Evolutionary conservation across 2,329 filamentous ascomycete genomes (phyloP).

Genomic region (Chrysosporium keratinophilum): DNA sequence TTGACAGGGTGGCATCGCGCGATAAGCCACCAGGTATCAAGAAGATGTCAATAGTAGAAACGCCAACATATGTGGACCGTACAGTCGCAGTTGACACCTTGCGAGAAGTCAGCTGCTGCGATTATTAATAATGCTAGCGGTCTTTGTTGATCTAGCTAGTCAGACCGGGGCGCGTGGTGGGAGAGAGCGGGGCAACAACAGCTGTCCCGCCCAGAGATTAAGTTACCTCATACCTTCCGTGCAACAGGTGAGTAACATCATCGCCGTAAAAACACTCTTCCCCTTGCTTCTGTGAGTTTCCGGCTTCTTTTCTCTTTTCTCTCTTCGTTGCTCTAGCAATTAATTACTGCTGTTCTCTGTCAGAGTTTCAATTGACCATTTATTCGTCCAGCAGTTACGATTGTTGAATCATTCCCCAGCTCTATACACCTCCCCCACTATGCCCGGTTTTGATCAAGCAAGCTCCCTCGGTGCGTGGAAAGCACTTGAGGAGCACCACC

Average conservation of each 20-base stretch:
- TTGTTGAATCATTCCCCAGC: background rate
- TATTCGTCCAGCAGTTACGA: background rate
- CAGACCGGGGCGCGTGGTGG: background rate
- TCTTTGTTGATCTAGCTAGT: too few relatives aligned
- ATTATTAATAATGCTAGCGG: too few relatives aligned
- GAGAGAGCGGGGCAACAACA: background rate
- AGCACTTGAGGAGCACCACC: conserved; percentile 82
- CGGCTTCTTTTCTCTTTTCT: too few relatives aligned
- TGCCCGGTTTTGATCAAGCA: conserved; percentile 47
- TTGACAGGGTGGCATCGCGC: too few relatives aligned
- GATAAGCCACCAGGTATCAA: too few relatives aligned
- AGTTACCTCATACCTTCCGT: conserved; percentile 7
- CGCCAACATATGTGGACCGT: too few relatives aligned
- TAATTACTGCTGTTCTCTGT: background rate
- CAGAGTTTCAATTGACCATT: background rate
- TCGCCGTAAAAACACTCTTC: background rate
- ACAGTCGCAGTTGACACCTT: too few relatives aligned
- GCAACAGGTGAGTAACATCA: conserved; percentile 1
- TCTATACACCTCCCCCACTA: conserved; percentile 21
- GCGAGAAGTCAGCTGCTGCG: too few relatives aligned
- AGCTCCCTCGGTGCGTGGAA: conserved; percentile 80
- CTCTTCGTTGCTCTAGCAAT: background rate
- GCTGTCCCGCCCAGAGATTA: background rate
- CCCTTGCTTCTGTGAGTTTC: background rate
- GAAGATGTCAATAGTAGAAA: too few relatives aligned